phyloP scores from a whole-genome alignment of 495 filamentous ascomycete species.

The Trypethelium eluteriae region DNA sequence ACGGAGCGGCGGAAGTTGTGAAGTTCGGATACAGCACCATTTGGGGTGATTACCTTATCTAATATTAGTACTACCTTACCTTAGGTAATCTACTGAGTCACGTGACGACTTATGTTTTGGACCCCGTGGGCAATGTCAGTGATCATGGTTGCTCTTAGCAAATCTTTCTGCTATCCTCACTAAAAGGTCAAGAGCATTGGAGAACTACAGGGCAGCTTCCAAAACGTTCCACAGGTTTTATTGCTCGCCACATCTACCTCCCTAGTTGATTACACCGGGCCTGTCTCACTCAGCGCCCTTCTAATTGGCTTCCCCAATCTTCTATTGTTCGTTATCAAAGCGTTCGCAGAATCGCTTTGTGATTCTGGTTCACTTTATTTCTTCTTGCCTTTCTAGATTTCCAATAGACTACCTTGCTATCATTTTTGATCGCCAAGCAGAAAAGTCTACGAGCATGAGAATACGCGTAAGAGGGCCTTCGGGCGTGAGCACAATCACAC shows the following conservation, averaged over 20 bases:
- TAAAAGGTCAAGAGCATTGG: not conserved
- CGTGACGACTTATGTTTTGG: too few species aligned
- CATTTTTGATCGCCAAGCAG: not conserved
- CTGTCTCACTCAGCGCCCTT: not conserved
- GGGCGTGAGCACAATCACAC: slow-evolving; percentile 53
- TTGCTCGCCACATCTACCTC: not conserved
- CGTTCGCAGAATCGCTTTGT: too few species aligned
- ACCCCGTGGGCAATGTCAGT: too few species aligned
- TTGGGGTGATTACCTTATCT: too few species aligned
- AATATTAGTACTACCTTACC: too few species aligned
- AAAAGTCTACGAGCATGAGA: slow-evolving; percentile 42
- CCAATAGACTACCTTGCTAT: not conserved
- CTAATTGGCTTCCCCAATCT: too few species aligned
- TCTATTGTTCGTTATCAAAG: too few species aligned
- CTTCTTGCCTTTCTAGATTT: not conserved
- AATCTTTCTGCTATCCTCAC: not conserved
- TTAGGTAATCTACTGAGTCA: too few species aligned
- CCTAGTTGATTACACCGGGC: not conserved
- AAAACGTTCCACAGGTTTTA: not conserved
- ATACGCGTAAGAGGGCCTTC: slow-evolving; percentile 56
- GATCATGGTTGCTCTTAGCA: too few species aligned
- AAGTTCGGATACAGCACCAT: too few species aligned
- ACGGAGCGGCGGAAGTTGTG: not conserved
- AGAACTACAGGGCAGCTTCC: not conserved
- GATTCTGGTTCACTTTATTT: not conserved